Evolutionary conservation across 768 basidiomycete genomes (phyloP), one percentile per base, ranked within the genome.

Genomic region (Leccinellum albellum): DNA sequence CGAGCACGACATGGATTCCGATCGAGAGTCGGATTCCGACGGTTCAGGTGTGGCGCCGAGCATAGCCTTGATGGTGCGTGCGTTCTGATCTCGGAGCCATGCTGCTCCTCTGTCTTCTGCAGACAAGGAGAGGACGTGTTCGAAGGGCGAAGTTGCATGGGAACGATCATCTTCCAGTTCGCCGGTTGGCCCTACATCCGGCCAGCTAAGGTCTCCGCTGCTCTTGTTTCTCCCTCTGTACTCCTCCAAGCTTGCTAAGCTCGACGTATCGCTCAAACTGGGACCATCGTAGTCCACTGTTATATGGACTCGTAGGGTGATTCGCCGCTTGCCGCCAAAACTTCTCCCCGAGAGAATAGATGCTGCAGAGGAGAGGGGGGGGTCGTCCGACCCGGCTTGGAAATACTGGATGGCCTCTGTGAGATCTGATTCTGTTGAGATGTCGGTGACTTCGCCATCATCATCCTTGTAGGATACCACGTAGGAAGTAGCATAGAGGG

Each of bases 331-430:
- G 32, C 80, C 76, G 10, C 82, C 78, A 26, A 85, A 85, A 64
- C 87, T 87, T 17, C 80, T 73, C 28, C 79, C 78, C 13, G 88
- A 89, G 29, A 88, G 72, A 52, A 87, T 85, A 46, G 91, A 94
- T 0, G 87, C 82, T 4, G 84, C 83, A 23, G 89, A 90, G 10
- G 88, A 86, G 31, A 80, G 60, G 29, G 88, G 84, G 14, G 79
- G 80, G 62, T 91, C 89, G 60, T 93, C 94, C 12, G 70, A 74
- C 15, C 88, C 88, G 1, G 84, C 85, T 55, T 86, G 82, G 69
- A 94, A 95, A 72, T 93, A 98, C 32, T 83, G 78, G 56, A 98
- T 89, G 1, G 94, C 94, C 62, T 96, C 94, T 1, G 85, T 82
- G 21, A 97, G 79, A 65, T 95, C 90, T 5, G 73, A 69, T 55